Evolutionary conservation across 495 filamentous ascomycete genomes (phyloP).

Genomic region (Hypoxylon cercidicola): DNA sequence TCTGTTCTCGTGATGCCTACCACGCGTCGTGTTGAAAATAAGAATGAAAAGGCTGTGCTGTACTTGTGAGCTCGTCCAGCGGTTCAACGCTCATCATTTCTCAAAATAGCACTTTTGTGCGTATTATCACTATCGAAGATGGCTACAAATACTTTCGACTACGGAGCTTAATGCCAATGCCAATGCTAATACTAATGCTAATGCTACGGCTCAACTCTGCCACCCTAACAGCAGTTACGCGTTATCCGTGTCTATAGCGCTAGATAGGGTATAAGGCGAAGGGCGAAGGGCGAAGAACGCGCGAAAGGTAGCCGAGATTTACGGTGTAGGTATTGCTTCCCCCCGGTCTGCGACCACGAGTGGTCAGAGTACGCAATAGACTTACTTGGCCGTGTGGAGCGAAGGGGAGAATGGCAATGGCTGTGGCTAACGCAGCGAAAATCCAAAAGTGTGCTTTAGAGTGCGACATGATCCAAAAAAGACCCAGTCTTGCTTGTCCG

Average conservation of each 20-base stretch:
- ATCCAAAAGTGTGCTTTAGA: constrained; percentile 17
- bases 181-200: neutral
- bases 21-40: neutral
- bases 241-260: too few relatives aligned
- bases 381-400: neutral
- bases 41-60: neutral
- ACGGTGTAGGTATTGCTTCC: too few relatives aligned
- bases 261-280: constrained; percentile 7
- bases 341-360: constrained; percentile 2
- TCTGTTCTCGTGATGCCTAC: constrained; percentile 1
- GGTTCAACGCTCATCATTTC: constrained; percentile 12
- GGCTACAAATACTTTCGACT: neutral
- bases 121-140: constrained; percentile 15
- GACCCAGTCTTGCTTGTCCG: constrained; percentile 5
- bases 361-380: constrained; percentile 36
- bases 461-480: constrained; percentile 35
- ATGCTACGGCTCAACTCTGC: too few relatives aligned
- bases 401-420: neutral
- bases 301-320: too few relatives aligned
- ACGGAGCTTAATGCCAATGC: neutral
- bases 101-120: constrained; percentile 9
- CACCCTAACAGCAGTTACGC: too few relatives aligned
- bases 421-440: constrained; percentile 21
- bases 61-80: neutral
- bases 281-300: constrained; percentile 12